Conservation (phyloP, 2,329 filamentous ascomycete species). For the Lanzia echinophila region DNA sequence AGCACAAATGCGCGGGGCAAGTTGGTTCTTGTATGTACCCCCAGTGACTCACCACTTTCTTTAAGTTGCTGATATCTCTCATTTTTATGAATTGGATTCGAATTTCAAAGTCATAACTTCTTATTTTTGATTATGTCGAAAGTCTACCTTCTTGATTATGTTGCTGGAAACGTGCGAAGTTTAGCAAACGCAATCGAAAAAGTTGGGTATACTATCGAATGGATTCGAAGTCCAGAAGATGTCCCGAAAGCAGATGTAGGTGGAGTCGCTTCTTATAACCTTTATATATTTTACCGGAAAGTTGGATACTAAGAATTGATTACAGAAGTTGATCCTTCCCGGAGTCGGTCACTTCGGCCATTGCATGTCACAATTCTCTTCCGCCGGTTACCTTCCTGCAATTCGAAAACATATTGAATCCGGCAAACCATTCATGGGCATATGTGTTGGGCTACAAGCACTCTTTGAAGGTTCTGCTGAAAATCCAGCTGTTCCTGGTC, state of each 20-base stretch:
- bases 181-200: conserved; percentile 97
- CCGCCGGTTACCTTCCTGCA: conserved; percentile 76
- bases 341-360: conserved; percentile 98
- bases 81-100: neutral
- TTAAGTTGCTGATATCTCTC: too few relatives aligned
- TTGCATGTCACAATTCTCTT: conserved; percentile 77
- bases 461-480: conserved; percentile 84
- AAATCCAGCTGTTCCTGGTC: conserved; percentile 61
- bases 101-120: neutral
- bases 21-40: too few relatives aligned
- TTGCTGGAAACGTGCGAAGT: conserved; percentile 92
- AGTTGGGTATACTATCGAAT: conserved; percentile 86
- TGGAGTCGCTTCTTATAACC: conserved; percentile 1
- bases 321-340: conserved; percentile 83
- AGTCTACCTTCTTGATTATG: conserved; percentile 78
- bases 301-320: neutral
- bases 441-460: conserved; percentile 90
- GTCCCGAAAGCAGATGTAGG: conserved; percentile 76
- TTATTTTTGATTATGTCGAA: conserved; percentile 53
- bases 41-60: too few relatives aligned
- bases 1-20: too few relatives aligned
- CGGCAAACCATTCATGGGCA: conserved; percentile 97
- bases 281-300: neutral
- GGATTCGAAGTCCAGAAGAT: conserved; percentile 80
- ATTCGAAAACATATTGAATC: conserved; percentile 75